phyloP scores from a whole-genome alignment of 257 asterid genomes.

The Penstemon barbatus region DNA sequence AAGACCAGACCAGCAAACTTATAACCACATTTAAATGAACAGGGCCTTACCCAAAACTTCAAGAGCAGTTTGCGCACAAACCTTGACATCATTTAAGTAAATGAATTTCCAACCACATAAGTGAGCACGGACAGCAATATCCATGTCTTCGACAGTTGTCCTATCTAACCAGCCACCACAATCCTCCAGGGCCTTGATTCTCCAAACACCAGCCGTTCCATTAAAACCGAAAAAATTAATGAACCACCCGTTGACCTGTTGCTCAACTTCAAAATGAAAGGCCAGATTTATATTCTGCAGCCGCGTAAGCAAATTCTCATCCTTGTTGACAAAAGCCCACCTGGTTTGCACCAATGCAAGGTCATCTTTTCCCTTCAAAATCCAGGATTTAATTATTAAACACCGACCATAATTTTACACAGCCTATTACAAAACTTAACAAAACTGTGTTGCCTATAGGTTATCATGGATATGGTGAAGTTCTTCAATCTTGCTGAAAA shows the following conservation, averaged over 20 bases:
- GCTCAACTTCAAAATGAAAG: conserved; percentile 95
- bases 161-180: conserved; percentile 97
- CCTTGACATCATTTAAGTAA: conserved; percentile 85
- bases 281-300: conserved; percentile 83
- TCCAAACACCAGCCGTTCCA: conserved; percentile 97
- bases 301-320: conserved; percentile 83
- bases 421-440: neutral
- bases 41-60: conserved; percentile 14
- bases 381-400: conserved; percentile 27
- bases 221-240: conserved; percentile 84
- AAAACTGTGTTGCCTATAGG: too few species aligned
- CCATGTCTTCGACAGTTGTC: conserved; percentile 96
- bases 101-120: conserved; percentile 89
- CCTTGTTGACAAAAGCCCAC: conserved; percentile 90
- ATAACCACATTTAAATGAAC: conserved; percentile 11
- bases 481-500: too few species aligned
- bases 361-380: conserved; percentile 78
- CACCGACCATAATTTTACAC: neutral
- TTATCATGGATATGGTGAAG: too few species aligned
- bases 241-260: conserved; percentile 95
- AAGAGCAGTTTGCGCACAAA: conserved; percentile 23
- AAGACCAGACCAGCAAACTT: conserved; percentile 29
- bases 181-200: conserved; percentile 83
- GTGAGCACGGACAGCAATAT: conserved; percentile 91
- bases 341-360: conserved; percentile 89